Percentiles rank a stretch among this genome's conserved stretches.
These are phyloP conservation scores for Aspergillus hancockii DNA, from an alignment of 495 filamentous ascomycete genomes.

Conservation along the genomic window DNA sequence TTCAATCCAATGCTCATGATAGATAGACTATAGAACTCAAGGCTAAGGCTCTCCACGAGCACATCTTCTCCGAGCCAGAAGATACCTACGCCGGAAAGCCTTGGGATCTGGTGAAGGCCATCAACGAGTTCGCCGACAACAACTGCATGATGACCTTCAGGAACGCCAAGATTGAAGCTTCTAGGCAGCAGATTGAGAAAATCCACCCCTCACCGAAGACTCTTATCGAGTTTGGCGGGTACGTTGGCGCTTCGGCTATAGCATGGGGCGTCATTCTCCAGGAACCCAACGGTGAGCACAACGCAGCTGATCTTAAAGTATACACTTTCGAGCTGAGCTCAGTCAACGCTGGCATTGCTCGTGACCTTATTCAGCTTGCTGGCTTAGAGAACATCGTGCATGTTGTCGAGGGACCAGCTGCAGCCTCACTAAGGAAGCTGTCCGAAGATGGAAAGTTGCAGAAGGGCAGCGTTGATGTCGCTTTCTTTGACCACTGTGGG, in stretches of 20 bases:
- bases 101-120: slow-evolving; percentile 23
- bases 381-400: slow-evolving; percentile 30
- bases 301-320: slow-evolving; percentile 20
- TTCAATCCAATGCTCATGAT: not conserved
- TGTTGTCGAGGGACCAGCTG: slow-evolving; percentile 30
- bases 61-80: slow-evolving; percentile 26
- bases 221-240: slow-evolving; percentile 36
- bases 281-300: slow-evolving; percentile 21
- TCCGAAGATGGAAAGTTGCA: slow-evolving; percentile 23
- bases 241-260: slow-evolving; percentile 34
- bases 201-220: slow-evolving; percentile 25
- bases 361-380: slow-evolving; percentile 28
- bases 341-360: slow-evolving; percentile 24
- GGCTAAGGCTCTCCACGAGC: slow-evolving; percentile 19
- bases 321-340: slow-evolving; percentile 37
- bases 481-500: slow-evolving; percentile 39
- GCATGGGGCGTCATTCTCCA: slow-evolving; percentile 33
- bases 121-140: slow-evolving; percentile 23
- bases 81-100: slow-evolving; percentile 25
- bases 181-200: slow-evolving; percentile 13
- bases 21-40: not conserved
- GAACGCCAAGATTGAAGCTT: slow-evolving; percentile 19
- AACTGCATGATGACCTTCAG: slow-evolving; percentile 31
- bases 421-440: slow-evolving; percentile 27
- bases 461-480: slow-evolving; percentile 20